These are phyloP conservation scores for Nidularia sp. DNA, from an alignment of 768 basidiomycete species.

Conservation along the genomic window DNA sequence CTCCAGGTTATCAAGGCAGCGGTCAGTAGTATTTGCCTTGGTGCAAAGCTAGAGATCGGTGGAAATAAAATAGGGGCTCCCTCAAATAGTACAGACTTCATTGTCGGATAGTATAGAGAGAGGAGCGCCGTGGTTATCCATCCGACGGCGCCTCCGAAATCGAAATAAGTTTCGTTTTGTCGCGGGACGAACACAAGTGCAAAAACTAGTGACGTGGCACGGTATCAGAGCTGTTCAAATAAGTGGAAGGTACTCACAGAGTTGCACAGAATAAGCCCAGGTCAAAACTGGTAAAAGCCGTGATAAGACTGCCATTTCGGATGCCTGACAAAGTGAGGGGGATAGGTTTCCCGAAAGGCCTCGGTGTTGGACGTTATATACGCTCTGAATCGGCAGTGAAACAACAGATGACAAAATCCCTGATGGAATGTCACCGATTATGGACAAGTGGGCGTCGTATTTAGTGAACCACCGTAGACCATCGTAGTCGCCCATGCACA, in stretches of 20 bases:
- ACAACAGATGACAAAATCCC: too few relatives aligned
- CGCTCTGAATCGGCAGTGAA: too few relatives aligned
- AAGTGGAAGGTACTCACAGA: slow-evolving; percentile 53
- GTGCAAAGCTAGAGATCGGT: slow-evolving; percentile 43
- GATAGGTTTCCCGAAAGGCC: too few relatives aligned
- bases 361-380: too few relatives aligned
- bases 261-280: slow-evolving; percentile 26
- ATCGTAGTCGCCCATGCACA: too few relatives aligned
- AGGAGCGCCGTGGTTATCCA: slow-evolving; percentile 59
- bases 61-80: slow-evolving; percentile 34
- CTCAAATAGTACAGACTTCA: slow-evolving; percentile 46
- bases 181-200: slow-evolving; percentile 63
- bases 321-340: too few relatives aligned
- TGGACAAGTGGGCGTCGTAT: too few relatives aligned
- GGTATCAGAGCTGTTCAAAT: slow-evolving; percentile 43
- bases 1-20: slow-evolving; percentile 60
- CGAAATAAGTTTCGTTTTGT: slow-evolving; percentile 63
- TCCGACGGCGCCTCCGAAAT: slow-evolving; percentile 61
- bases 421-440: too few relatives aligned
- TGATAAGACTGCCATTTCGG: too few relatives aligned
- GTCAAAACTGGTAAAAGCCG: too few relatives aligned
- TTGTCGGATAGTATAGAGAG: slow-evolving; percentile 58
- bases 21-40: slow-evolving; percentile 56
- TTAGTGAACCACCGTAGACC: too few relatives aligned
- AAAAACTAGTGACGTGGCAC: slow-evolving; percentile 40